phyloP scores from a whole-genome alignment of 352 stramenopile genomes.

The Pythium volutum region DNA sequence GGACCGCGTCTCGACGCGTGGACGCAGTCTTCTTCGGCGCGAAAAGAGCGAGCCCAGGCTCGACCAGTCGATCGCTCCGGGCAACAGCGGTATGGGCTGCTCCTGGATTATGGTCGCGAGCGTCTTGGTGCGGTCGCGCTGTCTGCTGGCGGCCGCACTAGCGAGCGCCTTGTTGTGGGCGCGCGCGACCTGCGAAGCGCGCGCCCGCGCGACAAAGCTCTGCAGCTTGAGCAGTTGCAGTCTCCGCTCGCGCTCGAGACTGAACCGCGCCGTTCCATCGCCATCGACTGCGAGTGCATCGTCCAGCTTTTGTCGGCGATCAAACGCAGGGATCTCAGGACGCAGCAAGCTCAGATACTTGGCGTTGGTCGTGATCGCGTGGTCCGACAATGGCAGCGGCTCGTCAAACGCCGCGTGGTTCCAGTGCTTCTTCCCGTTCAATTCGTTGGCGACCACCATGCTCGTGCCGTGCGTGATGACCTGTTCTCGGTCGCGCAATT shows the following conservation, averaged over 20 bases:
- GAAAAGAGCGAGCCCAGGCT: slow-evolving; percentile 54
- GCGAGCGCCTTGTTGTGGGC: slow-evolving; percentile 11
- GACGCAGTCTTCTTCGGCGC: slow-evolving; percentile 45
- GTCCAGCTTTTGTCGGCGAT: slow-evolving; percentile 43
- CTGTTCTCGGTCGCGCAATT: slow-evolving; percentile 50
- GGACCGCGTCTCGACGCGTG: slow-evolving; percentile 29
- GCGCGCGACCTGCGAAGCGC: slow-evolving; percentile 27
- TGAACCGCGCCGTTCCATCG: slow-evolving; percentile 19
- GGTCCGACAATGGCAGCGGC: slow-evolving; percentile 59
- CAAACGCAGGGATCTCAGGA: slow-evolving; percentile 56
- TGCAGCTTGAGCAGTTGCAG: slow-evolving; percentile 49
- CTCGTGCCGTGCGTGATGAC: slow-evolving; percentile 45
- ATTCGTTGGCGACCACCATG: slow-evolving; percentile 27
- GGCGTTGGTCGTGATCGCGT: slow-evolving; percentile 55
- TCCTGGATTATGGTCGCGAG: slow-evolving; percentile 83
- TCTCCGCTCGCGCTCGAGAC: slow-evolving; percentile 46
- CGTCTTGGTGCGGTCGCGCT: slow-evolving; percentile 24
- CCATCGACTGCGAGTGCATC: slow-evolving; percentile 32
- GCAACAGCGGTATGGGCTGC: slow-evolving; percentile 74
- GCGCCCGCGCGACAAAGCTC: slow-evolving; percentile 64
- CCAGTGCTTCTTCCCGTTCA: slow-evolving; percentile 13
- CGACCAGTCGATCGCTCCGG: slow-evolving; percentile 59
- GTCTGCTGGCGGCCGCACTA: background rate
- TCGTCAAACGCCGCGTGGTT: slow-evolving; percentile 50
- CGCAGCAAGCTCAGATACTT: slow-evolving; percentile 58